Percentiles rank a stretch among this genome's conserved stretches.
phyloP scores from a whole-genome alignment of 164 flowering plant species.

The Paratinospora sagittata region DNA sequence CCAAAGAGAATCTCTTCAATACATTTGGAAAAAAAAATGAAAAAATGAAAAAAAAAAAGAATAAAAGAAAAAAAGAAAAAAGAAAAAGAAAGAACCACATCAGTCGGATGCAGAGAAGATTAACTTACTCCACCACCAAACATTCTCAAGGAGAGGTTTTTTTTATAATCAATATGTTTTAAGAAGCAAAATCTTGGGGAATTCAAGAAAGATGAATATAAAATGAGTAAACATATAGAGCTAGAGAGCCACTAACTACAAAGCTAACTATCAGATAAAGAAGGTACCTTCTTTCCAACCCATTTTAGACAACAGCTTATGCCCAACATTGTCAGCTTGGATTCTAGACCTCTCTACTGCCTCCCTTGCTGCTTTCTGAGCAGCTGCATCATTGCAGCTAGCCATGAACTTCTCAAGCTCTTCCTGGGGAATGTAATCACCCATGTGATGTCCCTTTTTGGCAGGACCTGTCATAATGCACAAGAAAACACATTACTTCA shows the following conservation, averaged over 20 bases:
- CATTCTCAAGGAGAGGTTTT: neutral
- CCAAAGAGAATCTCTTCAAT: too few relatives aligned
- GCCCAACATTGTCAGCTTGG: conserved; percentile 92
- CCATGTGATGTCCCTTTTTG: conserved; percentile 97
- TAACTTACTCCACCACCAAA: neutral
- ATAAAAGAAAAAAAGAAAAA: too few relatives aligned
- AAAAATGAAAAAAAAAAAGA: too few relatives aligned
- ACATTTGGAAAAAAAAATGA: too few relatives aligned
- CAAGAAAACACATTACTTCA: neutral
- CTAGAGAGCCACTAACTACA: neutral
- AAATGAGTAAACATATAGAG: neutral
- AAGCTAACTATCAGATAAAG: neutral
- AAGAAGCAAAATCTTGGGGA: neutral
- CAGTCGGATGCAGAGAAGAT: neutral
- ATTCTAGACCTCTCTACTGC: conserved; percentile 78
- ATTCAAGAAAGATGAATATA: neutral
- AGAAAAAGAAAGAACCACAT: too few relatives aligned
- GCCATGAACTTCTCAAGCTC: conserved; percentile 90
- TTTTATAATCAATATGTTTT: neutral
- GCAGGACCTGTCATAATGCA: conserved; percentile 21
- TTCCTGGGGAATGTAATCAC: conserved; percentile 90
- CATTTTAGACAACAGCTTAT: conserved; percentile 91
- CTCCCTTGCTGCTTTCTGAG: conserved; percentile 64
- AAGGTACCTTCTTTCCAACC: conserved; percentile 97
- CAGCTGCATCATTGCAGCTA: conserved; percentile 66